Evolutionary conservation across 768 basidiomycete genomes (phyloP), one percentile per base, ranked within the genome.

Genomic region (Boletus speciosus): DNA sequence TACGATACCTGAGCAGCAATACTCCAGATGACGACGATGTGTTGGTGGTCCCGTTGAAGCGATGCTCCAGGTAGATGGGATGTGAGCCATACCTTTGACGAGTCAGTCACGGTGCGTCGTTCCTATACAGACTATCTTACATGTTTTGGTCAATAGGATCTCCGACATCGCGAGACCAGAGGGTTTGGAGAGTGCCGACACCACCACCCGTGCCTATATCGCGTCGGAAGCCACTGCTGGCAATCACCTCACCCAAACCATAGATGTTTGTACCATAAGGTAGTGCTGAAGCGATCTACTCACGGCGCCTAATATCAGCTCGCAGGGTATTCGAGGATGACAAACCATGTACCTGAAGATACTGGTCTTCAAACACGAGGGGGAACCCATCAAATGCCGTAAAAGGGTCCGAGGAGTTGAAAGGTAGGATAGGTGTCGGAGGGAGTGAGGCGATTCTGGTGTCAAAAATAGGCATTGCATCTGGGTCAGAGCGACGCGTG

Each of bases 301-400:
- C 49, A 1, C 40, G 3, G 23, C 14, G 8, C n/a, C 21, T 25
- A 15, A 34, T n/a, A 34, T 46, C 11, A 46, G 16, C 37, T 5
- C 36, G 11, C 15, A 35, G 27, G 7, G 21, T 29, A 38, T 34
- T n/a, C n/a, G 31, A 44, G 27, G 1, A 21, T 9, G 9, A 31
- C 3, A 23, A 29, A 16, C 1, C 11, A 31, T 55, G 46, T 52
- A 82, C 81, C 77, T 90, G 87, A 21, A 92, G 76, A 64, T 90
- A 91, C 62, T 86, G 85, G 57, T 91, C 82, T 60, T 91, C 88
- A 61, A 91, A 91, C 12, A 92, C 80, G 11, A 92, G 73, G 0
- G 83, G 80, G 53, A 88, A 87, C 0, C 78, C 83, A 51, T 83
- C 76, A 16, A 90, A 73, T 3, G 79, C 77, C 0, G 83, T 84